A percentile compares a stretch with the other conserved stretches of the same genome.
These are phyloP conservation scores for Scenedesmus sp. DNA, from an alignment of 163 green algal species.

Conservation along the genomic window DNA sequence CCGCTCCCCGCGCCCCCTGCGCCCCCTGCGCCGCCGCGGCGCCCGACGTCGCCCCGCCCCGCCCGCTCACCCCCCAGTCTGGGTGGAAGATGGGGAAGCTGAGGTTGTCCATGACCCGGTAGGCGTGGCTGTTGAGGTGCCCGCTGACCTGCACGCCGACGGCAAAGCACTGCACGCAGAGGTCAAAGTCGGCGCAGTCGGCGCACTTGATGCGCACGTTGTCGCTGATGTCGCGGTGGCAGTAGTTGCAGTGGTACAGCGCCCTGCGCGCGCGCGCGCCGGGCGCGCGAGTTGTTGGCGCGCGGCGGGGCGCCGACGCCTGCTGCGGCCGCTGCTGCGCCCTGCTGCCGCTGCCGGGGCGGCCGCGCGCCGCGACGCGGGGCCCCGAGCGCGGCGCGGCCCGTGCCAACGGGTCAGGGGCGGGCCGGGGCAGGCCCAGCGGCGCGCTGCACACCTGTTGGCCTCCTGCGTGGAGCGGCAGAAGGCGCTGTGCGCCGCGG, in stretches of 20 bases:
- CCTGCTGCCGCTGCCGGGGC: not conserved
- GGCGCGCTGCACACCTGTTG: constrained; percentile 12
- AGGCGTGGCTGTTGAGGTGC: constrained; percentile 85
- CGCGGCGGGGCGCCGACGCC: not conserved
- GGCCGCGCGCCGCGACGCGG: too few relatives aligned
- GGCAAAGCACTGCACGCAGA: constrained; percentile 98
- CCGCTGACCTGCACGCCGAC: constrained; percentile 82
- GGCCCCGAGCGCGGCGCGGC: too few relatives aligned
- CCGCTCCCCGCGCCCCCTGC: too few relatives aligned
- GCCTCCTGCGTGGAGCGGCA: constrained; percentile 34
- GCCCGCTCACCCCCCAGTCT: constrained; percentile 84
- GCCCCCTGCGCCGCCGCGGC: too few relatives aligned
- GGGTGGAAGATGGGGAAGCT: constrained; percentile 93
- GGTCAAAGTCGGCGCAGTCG: constrained; percentile 93
- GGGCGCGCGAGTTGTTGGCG: too few relatives aligned
- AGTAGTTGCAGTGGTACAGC: constrained; percentile 97
- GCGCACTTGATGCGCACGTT: constrained; percentile 94
- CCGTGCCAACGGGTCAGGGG: too few relatives aligned
- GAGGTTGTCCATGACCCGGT: constrained; percentile 90
- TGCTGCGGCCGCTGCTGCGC: not conserved
- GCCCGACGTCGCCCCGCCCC: too few relatives aligned
- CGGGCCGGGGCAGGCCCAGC: too few relatives aligned
- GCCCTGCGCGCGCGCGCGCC: too few relatives aligned
- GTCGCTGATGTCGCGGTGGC: constrained; percentile 88
- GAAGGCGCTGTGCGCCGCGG: constrained; percentile 16